Conservation (phyloP, 176 grass and related monocot genomes). For the Musa itinerans region DNA sequence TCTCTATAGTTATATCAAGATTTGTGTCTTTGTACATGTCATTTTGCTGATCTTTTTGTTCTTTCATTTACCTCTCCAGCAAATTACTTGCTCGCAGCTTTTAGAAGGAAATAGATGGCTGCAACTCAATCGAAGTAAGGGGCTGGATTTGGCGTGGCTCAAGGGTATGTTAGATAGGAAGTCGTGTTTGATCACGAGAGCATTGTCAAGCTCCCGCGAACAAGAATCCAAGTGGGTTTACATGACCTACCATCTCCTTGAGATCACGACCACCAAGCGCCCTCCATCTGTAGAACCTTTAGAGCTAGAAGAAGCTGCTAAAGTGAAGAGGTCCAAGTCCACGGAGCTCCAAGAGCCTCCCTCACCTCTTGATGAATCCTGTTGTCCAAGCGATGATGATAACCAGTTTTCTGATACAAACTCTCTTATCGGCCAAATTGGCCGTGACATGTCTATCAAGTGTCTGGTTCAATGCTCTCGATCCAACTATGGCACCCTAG, state of each 20-base stretch:
- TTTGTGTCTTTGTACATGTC: background rate
- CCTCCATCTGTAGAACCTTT: conserved; percentile 12
- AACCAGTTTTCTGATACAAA: conserved; percentile 40
- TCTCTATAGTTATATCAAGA: background rate
- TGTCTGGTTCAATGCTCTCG: conserved; percentile 66
- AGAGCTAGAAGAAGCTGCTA: conserved; percentile 17
- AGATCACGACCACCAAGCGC: conserved; percentile 73
- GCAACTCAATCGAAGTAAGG: background rate
- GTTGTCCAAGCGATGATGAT: conserved; percentile 27
- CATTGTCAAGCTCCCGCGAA: conserved; percentile 47
- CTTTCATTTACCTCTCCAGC: background rate
- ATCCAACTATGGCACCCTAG: conserved; percentile 73
- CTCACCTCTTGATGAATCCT: conserved; percentile 16
- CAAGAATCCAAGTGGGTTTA: conserved; percentile 69
- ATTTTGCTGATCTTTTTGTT: background rate
- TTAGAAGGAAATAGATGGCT: background rate
- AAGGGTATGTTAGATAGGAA: conserved; percentile 70
- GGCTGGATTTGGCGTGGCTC: background rate
- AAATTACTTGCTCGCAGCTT: background rate
- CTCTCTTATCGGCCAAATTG: conserved; percentile 67
- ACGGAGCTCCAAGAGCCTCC: conserved; percentile 27
- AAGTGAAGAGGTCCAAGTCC: conserved; percentile 21
- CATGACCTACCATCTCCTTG: conserved; percentile 84
- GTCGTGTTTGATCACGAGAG: conserved; percentile 74
- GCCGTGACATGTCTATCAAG: conserved; percentile 74